Conservation (phyloP, 192 early-diverging fungal species). For the Oehlia diaphana region DNA sequence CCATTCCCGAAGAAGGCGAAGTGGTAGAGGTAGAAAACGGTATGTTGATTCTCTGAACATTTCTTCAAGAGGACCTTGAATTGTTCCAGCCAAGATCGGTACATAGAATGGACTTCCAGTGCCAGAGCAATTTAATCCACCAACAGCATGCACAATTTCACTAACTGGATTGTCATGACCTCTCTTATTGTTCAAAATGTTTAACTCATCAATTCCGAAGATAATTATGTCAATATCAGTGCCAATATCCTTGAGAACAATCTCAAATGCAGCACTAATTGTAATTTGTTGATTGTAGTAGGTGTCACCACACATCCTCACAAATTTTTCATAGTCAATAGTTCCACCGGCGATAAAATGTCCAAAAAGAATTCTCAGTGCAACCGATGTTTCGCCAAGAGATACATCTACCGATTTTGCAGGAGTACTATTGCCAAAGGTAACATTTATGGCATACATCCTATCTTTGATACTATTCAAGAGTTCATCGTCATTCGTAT, state of each 20-base stretch:
- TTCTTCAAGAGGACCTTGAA: slow-evolving; percentile 18
- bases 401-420: not conserved
- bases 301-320: not conserved
- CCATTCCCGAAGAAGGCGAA: not conserved
- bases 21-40: not conserved
- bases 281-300: not conserved
- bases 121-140: not conserved
- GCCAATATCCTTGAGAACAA: not conserved
- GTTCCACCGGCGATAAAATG: not conserved
- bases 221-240: not conserved
- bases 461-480: not conserved
- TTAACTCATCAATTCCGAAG: slow-evolving; percentile 6
- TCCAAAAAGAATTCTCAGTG: not conserved
- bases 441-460: not conserved
- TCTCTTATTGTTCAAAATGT: not conserved
- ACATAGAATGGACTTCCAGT: not conserved
- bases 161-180: not conserved
- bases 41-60: not conserved
- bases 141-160: not conserved
- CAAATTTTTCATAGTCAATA: not conserved
- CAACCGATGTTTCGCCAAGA: not conserved
- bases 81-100: slow-evolving; percentile 11
- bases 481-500: not conserved
- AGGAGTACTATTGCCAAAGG: not conserved
- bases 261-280: not conserved